Evolutionary conservation across 345 rosid genomes (phyloP).

Genomic region (Durio zibethinus): DNA sequence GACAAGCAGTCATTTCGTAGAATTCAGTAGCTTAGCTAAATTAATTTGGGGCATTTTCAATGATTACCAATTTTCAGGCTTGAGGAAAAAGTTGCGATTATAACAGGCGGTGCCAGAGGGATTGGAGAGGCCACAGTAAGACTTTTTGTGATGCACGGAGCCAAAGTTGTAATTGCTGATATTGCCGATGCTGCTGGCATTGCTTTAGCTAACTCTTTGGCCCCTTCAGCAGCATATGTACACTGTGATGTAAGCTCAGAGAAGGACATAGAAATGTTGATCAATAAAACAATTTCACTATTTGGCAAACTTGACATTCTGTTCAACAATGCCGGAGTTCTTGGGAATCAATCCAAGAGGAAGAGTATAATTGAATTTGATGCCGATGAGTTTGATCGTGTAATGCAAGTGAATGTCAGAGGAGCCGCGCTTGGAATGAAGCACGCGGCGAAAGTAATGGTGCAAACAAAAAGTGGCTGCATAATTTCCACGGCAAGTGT

Average conservation of each 20-base stretch:
- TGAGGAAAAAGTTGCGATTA: conserved; percentile 74
- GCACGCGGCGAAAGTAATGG: conserved; percentile 24
- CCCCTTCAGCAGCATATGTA: conserved; percentile 49
- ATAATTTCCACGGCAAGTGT: conserved; percentile 20
- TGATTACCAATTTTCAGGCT: conserved; percentile 34
- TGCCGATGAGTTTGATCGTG: conserved; percentile 55
- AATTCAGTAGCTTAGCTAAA: not conserved
- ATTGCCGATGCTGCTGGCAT: conserved; percentile 49
- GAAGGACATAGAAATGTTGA: conserved; percentile 53
- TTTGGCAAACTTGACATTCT: conserved; percentile 57
- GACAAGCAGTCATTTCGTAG: not conserved
- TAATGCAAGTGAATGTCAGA: conserved; percentile 67
- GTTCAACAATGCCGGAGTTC: conserved; percentile 84
- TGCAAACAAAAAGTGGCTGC: not conserved
- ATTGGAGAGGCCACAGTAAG: conserved; percentile 72
- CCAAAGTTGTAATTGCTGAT: conserved; percentile 77
- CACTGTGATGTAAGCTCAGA: conserved; percentile 70
- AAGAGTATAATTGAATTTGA: conserved; percentile 75
- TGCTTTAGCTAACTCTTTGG: conserved; percentile 42
- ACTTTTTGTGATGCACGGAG: conserved; percentile 73
- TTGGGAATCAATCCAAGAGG: conserved; percentile 59
- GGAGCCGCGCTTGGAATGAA: conserved; percentile 45
- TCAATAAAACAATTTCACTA: conserved; percentile 48
- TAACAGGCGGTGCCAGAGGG: conserved; percentile 93
- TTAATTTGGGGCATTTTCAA: not conserved